Evolutionary conservation across 176 grass and related monocot species (phyloP).

Genomic region (Hsuehochloa calcarea): DNA sequence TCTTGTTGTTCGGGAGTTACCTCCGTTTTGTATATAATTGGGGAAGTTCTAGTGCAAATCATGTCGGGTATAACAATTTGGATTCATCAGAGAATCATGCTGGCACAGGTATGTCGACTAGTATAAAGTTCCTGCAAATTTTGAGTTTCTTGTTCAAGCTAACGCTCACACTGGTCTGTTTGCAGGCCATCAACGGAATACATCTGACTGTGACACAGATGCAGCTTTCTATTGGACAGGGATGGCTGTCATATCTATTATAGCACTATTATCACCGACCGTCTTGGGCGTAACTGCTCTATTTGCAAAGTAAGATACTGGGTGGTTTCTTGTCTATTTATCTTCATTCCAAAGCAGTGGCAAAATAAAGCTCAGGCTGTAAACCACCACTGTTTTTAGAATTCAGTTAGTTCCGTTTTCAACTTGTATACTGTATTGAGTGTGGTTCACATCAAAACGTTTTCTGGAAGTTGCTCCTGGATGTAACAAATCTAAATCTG

Average conservation of each 20-base stretch:
- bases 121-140: conserved; percentile 1
- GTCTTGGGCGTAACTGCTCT: conserved; percentile 74
- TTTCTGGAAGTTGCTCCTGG: not conserved
- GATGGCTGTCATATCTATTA: conserved; percentile 59
- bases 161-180: not conserved
- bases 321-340: not conserved
- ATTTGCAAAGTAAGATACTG: conserved; percentile 70
- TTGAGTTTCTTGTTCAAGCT: conserved; percentile 3
- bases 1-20: conserved; percentile 67
- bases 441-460: not conserved
- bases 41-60: conserved; percentile 60
- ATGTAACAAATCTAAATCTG: not conserved
- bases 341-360: not conserved
- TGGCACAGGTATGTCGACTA: conserved; percentile 59
- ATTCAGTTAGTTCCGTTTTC: not conserved
- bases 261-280: conserved; percentile 46
- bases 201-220: conserved; percentile 52
- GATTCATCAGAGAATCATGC: conserved; percentile 56
- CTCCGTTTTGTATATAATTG: conserved; percentile 61
- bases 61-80: conserved; percentile 33
- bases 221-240: conserved; percentile 67
- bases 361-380: not conserved
- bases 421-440: not conserved
- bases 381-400: not conserved
- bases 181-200: conserved; percentile 65